Conservation (phyloP, 352 stramenopile genomes). For the Phytopythium chamaehyphon region DNA sequence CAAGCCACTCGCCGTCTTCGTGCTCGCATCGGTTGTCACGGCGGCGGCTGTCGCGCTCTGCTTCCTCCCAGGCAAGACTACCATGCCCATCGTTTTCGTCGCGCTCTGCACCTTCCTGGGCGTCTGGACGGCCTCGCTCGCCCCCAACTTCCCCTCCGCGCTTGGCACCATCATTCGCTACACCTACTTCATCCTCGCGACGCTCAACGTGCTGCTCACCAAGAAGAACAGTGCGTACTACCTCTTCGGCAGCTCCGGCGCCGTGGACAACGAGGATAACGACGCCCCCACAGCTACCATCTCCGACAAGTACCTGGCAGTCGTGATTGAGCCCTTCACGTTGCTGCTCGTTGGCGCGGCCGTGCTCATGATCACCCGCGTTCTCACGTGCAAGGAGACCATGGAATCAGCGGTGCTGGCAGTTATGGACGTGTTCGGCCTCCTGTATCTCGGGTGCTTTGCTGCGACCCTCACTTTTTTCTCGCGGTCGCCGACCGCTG, state of each 20-base stretch:
- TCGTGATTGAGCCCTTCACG: constrained; percentile 52
- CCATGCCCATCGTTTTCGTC: constrained; percentile 41
- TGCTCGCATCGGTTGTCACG: constrained; percentile 18
- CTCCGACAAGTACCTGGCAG: constrained; percentile 29
- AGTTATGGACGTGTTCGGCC: constrained; percentile 42
- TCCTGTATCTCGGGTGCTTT: constrained; percentile 44
- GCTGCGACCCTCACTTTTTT: constrained; percentile 50
- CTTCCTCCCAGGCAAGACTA: constrained; percentile 16
- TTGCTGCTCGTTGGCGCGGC: constrained; percentile 34
- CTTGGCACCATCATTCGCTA: constrained; percentile 41
- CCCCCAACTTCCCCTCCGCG: constrained; percentile 43
- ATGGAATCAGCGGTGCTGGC: constrained; percentile 59
- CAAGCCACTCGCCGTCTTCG: constrained; percentile 14
- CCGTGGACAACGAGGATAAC: constrained; percentile 5
- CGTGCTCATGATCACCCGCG: constrained; percentile 40
- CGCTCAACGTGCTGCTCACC: constrained; percentile 42
- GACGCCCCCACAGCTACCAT: constrained; percentile 8
- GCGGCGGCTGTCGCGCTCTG: constrained; percentile 10
- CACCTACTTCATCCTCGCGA: constrained; percentile 47
- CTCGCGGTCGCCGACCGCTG: constrained; percentile 22
- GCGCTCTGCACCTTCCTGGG: constrained; percentile 32
- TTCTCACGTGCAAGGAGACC: constrained; percentile 53
- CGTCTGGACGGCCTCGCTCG: constrained; percentile 26
- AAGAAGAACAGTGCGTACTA: constrained; percentile 6
- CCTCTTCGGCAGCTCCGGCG: constrained; percentile 2